These are phyloP conservation scores for Gnomoniopsis sp. DNA, from an alignment of 2,329 filamentous ascomycete species.

Conservation along the genomic window DNA sequence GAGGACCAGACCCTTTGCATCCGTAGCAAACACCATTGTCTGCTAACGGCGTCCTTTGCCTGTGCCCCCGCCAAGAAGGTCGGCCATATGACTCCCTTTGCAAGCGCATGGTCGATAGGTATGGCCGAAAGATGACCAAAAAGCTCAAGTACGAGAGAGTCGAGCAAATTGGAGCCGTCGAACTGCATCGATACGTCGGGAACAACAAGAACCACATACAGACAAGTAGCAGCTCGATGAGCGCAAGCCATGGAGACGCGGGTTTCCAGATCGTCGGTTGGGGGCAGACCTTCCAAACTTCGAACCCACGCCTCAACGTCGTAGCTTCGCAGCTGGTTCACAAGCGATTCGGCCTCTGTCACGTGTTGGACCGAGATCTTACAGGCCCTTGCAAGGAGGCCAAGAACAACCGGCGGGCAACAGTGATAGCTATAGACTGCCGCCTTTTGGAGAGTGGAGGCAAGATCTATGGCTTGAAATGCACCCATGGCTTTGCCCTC, in stretches of 20 bases:
- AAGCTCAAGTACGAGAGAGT: constrained; percentile 40
- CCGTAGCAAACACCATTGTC: constrained; percentile 47
- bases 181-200: constrained; percentile 16
- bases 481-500: constrained; percentile 23
- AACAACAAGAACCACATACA: constrained; percentile 42
- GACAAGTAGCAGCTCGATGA: constrained; percentile 40
- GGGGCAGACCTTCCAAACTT: constrained; percentile 31
- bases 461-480: constrained; percentile 35
- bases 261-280: constrained; percentile 32
- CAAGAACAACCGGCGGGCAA: constrained; percentile 41
- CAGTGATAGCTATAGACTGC: constrained; percentile 45
- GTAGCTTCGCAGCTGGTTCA: constrained; percentile 35
- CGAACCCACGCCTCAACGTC: constrained; percentile 40
- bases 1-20: constrained; percentile 29
- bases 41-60: constrained; percentile 36
- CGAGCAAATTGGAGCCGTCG: constrained; percentile 8
- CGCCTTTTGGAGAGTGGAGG: constrained; percentile 35
- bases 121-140: constrained; percentile 45
- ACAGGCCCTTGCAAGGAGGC: constrained; percentile 40
- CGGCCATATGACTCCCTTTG: constrained; percentile 56
- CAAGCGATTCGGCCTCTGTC: constrained; percentile 30
- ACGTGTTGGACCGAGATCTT: constrained; percentile 30
- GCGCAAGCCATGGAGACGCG: constrained; percentile 39
- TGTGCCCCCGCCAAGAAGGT: constrained; percentile 55
- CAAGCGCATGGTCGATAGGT: constrained; percentile 45